phyloP scores from a whole-genome alignment of 768 basidiomycete genomes.

The Pleurotus tuber-regium region DNA sequence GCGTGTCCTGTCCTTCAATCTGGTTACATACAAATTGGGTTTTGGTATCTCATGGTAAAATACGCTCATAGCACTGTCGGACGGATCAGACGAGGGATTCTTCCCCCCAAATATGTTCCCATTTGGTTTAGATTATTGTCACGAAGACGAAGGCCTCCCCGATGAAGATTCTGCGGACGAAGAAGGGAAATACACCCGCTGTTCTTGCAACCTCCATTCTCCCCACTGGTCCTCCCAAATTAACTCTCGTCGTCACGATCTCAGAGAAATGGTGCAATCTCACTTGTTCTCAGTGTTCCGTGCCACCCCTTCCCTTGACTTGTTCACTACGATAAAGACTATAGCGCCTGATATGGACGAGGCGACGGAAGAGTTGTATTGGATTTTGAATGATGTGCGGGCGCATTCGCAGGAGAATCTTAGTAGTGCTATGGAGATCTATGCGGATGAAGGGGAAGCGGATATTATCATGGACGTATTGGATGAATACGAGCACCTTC shows the following conservation, averaged over 20 bases:
- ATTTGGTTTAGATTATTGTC: slow-evolving; percentile 9
- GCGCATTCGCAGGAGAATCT: slow-evolving; percentile 50
- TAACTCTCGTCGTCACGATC: slow-evolving; percentile 33
- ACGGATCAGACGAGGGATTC: slow-evolving; percentile 14
- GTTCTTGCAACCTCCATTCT: slow-evolving; percentile 35
- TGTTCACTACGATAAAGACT: slow-evolving; percentile 42
- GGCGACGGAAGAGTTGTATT: slow-evolving; percentile 26
- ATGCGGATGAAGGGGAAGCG: slow-evolving; percentile 33
- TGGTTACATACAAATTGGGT: too few relatives aligned
- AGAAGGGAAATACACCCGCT: slow-evolving; percentile 19
- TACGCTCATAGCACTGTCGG: neutral
- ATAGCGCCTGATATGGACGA: slow-evolving; percentile 33
- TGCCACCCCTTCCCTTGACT: slow-evolving; percentile 40
- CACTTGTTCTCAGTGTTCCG: slow-evolving; percentile 49
- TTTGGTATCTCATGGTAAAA: too few relatives aligned
- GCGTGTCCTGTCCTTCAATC: slow-evolving; percentile 18
- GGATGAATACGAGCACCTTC: slow-evolving; percentile 44
- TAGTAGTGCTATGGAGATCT: slow-evolving; percentile 53
- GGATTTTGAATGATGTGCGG: slow-evolving; percentile 37
- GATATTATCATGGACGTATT: slow-evolving; percentile 40
- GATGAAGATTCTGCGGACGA: slow-evolving; percentile 27
- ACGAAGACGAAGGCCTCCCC: slow-evolving; percentile 10
- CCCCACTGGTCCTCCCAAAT: slow-evolving; percentile 50
- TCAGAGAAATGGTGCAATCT: slow-evolving; percentile 44
- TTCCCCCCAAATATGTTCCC: neutral